Base-by-base conservation (phyloP, 2,329 filamentous ascomycete genomes). In the Didymella lethalis region DNA sequence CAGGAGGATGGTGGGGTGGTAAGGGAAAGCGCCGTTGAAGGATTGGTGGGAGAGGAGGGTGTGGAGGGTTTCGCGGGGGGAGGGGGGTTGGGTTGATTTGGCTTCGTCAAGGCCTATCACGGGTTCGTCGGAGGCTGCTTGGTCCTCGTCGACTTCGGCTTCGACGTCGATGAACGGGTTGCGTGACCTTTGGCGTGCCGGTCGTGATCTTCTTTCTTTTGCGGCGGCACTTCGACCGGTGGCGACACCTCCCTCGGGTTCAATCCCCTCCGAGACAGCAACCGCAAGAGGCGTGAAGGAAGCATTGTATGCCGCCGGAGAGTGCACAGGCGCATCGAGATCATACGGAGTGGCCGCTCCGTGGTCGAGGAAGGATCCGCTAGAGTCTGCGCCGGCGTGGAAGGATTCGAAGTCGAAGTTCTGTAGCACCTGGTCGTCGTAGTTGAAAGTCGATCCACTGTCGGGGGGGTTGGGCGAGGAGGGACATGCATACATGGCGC, bases 341-440 rank as follows among this genome's bases (percentile, higher is more conserved):
- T 16, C 14, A 16, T n/a, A 38, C 6, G 34, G 16, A 18, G 34
- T n/a, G 31, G 31, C 31, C 7, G 34, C 34, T 38, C 2, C 11
- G 29, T 11, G 7, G 7, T 16, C 25, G 26, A n/a, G 28, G 6
- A 7, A n/a, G n/a, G 29, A 34, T 10, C 66, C 73, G 34, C 64
- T 68, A 26, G 69, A 79, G 64, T 84, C 84, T 40, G 80, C 79
- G 41, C 77, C 78, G 29, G 83, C 85, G 67, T 88, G 78, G 78
- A 89, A 89, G n/a, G 84, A 85, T 69, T 89, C 87, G 72, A 89
- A 89, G 74, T 89, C 86, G 72, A 89, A 89, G 84, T 84, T 77
- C 80, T 87, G 67, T 80, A 86, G 80, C 83, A 91, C 83, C 87
- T 92, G 81, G 84, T 61, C 49, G 83, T 67, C 57, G 79, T 84